Conservation (phyloP, 1,139 yeast species). For the Ogataea hybrid region DNA sequence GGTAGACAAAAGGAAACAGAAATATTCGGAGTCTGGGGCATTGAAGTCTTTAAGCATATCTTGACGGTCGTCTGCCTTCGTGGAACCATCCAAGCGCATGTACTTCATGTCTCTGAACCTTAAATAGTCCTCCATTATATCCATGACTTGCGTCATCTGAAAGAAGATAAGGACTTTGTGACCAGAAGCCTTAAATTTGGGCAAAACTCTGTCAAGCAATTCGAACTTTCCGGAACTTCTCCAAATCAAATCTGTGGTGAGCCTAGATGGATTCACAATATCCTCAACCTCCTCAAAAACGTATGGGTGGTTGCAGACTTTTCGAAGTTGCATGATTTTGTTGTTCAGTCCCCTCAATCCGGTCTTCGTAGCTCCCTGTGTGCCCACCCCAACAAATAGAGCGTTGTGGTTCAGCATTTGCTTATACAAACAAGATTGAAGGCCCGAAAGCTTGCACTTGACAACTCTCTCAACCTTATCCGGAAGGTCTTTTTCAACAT, state of each 20-base stretch:
- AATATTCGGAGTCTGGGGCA: conserved; percentile 69
- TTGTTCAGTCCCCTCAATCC: conserved; percentile 85
- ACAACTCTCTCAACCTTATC: conserved; percentile 93
- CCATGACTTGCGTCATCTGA: conserved; percentile 90
- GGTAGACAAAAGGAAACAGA: conserved; percentile 75
- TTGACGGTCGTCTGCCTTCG: conserved; percentile 83
- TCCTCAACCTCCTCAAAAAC: conserved; percentile 95
- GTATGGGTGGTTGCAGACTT: conserved; percentile 96
- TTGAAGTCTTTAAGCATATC: conserved; percentile 65
- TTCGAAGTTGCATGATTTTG: conserved; percentile 92
- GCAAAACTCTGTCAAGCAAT: conserved; percentile 67
- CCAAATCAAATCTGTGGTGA: conserved; percentile 73
- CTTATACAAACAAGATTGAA: conserved; percentile 76
- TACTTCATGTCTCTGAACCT: conserved; percentile 63
- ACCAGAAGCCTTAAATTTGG: conserved; percentile 71
- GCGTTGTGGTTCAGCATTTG: conserved; percentile 74
- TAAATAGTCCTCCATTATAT: conserved; percentile 83
- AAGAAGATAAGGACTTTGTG: conserved; percentile 79
- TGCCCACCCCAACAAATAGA: conserved; percentile 54
- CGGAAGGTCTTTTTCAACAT: conserved; percentile 95
- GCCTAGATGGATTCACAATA: conserved; percentile 71
- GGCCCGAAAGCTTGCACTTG: conserved; percentile 89
- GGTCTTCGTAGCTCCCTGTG: conserved; percentile 39
- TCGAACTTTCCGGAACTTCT: conserved; percentile 75
- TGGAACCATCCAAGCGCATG: conserved; percentile 77